These are phyloP conservation scores for Collariella sp. DNA, from an alignment of 495 filamentous ascomycete genomes.

Conservation along the genomic window DNA sequence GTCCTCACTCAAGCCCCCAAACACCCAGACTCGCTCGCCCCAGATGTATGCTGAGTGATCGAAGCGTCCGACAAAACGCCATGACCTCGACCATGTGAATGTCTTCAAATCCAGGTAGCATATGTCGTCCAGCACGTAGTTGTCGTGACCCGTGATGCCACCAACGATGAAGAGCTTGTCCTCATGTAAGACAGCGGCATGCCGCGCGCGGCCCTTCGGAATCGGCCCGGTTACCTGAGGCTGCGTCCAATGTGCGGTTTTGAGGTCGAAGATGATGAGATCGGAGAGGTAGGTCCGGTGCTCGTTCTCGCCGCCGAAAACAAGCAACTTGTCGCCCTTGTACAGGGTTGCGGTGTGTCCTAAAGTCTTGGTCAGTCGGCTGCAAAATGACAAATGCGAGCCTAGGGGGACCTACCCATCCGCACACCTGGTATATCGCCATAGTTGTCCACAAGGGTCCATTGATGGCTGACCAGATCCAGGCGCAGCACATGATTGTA, in stretches of 20 bases:
- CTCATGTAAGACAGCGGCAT: conserved; percentile 89
- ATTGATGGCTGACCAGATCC: conserved; percentile 76
- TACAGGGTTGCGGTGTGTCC: conserved; percentile 94
- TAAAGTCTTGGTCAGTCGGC: conserved; percentile 29
- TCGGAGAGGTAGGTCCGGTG: conserved; percentile 92
- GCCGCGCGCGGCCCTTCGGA: conserved; percentile 81
- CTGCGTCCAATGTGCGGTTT: conserved; percentile 88
- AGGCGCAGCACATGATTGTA: conserved; percentile 94
- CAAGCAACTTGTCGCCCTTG: conserved; percentile 84
- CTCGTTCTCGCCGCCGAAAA: conserved; percentile 97
- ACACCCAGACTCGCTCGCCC: conserved; percentile 89
- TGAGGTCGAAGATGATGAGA: conserved; percentile 89
- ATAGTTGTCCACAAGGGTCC: conserved; percentile 96
- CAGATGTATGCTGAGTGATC: conserved; percentile 91
- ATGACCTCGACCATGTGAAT: conserved; percentile 93
- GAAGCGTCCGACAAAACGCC: conserved; percentile 88
- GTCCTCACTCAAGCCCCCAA: conserved; percentile 84
- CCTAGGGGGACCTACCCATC: conserved; percentile 60
- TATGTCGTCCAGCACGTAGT: conserved; percentile 84
- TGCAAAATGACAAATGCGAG: background rate
- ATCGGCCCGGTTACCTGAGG: conserved; percentile 74
- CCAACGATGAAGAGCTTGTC: conserved; percentile 94
- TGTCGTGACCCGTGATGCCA: conserved; percentile 80
- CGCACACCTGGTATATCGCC: conserved; percentile 95
- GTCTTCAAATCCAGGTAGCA: conserved; percentile 95